Conservation (phyloP, 148 eudicot genomes). For the Heliosperma pusillum region DNA sequence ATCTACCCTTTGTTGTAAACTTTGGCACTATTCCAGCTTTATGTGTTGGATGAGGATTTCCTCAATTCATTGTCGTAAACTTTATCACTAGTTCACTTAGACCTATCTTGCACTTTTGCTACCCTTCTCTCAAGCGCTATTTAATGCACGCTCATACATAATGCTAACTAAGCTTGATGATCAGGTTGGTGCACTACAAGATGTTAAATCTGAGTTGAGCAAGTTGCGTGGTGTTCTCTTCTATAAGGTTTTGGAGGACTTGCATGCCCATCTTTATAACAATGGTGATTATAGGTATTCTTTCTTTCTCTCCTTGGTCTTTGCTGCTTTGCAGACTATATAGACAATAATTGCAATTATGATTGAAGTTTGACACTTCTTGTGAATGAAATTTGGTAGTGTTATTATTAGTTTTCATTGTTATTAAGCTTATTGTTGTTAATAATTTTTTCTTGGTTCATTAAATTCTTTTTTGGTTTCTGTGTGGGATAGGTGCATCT, state of each 20-base stretch:
- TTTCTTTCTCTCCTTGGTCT: constrained; percentile 1
- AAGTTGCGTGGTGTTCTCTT: constrained; percentile 84
- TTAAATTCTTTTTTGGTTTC: neutral
- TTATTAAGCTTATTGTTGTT: neutral
- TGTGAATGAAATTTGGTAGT: neutral
- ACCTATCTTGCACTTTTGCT: neutral
- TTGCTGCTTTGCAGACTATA: neutral
- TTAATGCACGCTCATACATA: constrained; percentile 1
- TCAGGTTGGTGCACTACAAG: constrained; percentile 99
- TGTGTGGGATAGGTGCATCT: neutral
- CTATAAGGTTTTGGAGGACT: constrained; percentile 90
- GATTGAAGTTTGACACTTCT: neutral
- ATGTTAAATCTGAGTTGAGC: constrained; percentile 83
- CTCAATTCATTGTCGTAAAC: neutral
- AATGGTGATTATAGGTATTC: constrained; percentile 87
- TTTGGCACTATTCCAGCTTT: neutral
- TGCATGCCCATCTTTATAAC: constrained; percentile 95
- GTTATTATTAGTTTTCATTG: neutral
- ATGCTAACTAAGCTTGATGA: constrained; percentile 9
- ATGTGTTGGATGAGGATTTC: neutral
- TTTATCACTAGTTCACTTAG: neutral
- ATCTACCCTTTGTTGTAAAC: neutral
- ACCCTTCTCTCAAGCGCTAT: constrained; percentile 5
- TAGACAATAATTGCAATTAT: neutral
- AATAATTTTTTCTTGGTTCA: constrained; percentile 5